Conservation (phyloP, 2,329 filamentous ascomycete species). For the Pseudopithomyces maydicus region DNA sequence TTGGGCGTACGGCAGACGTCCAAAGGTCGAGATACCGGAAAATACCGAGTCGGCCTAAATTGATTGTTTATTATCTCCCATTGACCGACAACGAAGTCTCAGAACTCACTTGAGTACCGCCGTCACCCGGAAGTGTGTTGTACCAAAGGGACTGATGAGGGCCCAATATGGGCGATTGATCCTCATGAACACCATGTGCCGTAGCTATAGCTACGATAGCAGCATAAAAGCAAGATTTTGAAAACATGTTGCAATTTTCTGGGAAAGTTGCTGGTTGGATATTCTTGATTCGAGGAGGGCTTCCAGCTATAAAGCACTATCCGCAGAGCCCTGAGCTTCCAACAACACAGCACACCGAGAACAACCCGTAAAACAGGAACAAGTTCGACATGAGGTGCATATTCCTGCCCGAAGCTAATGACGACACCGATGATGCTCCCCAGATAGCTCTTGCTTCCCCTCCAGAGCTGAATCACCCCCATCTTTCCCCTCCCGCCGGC, state of each 20-base stretch:
- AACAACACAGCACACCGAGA: background rate
- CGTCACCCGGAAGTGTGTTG: slow-evolving; percentile 80
- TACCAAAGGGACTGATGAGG: slow-evolving; percentile 82
- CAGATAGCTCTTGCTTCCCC: background rate
- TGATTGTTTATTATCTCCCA: slow-evolving; percentile 20
- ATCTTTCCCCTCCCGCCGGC: background rate
- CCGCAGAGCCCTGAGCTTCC: background rate
- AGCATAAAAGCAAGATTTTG: slow-evolving; percentile 39
- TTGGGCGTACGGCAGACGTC: slow-evolving; percentile 75
- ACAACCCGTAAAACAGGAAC: background rate
- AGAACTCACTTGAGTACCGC: slow-evolving; percentile 72
- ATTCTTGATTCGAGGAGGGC: background rate
- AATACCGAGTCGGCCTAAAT: slow-evolving; percentile 82
- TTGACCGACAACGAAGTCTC: background rate
- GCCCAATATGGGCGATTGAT: slow-evolving; percentile 67
- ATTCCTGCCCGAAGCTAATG: background rate
- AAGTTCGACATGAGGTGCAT: background rate
- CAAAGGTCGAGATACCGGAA: slow-evolving; percentile 86
- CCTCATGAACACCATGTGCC: slow-evolving; percentile 64
- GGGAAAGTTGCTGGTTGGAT: too few relatives aligned
- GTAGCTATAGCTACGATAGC: slow-evolving; percentile 50
- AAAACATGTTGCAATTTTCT: slow-evolving; percentile 1
- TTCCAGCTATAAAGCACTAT: background rate
- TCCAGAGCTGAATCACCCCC: background rate
- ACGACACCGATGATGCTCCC: background rate